Evolutionary conservation across 768 basidiomycete genomes (phyloP).

Genomic region (Butyriboletus loyo): DNA sequence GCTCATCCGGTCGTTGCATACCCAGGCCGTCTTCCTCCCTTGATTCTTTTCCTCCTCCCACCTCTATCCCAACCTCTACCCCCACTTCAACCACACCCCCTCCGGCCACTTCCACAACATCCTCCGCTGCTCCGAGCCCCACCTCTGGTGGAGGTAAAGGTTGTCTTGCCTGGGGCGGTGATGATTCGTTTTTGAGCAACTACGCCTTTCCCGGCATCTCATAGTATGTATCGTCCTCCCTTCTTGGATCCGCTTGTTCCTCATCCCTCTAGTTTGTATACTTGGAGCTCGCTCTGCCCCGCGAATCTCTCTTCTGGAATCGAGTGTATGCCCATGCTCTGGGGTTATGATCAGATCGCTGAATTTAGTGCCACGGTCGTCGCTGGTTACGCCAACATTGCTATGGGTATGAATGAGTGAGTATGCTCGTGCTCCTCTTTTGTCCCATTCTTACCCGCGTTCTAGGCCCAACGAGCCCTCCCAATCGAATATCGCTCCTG

Average conservation of each 20-base stretch:
- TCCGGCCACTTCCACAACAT: conserved; percentile 13
- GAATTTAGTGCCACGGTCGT: conserved; percentile 52
- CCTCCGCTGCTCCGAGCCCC: conserved; percentile 20
- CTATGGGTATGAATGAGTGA: conserved; percentile 75
- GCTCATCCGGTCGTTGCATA: conserved; percentile 54
- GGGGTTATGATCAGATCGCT: conserved; percentile 49
- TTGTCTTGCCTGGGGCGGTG: not conserved
- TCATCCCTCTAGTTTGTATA: conserved; percentile 45
- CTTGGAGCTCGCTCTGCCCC: conserved; percentile 57
- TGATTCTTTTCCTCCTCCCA: not conserved
- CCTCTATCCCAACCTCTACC: conserved; percentile 8
- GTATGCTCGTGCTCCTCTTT: conserved; percentile 16
- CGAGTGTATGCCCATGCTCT: conserved; percentile 61
- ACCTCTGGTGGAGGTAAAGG: too few relatives aligned
- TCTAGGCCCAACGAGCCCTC: conserved; percentile 61
- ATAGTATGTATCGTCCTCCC: conserved; percentile 34
- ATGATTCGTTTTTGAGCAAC: conserved; percentile 41
- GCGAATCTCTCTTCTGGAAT: conserved; percentile 36
- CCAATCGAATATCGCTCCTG: conserved; percentile 61
- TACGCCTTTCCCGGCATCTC: conserved; percentile 43
- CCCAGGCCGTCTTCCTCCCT: conserved; percentile 38
- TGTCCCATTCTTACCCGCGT: not conserved
- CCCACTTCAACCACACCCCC: not conserved
- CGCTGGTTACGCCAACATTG: conserved; percentile 48
- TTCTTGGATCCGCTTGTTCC: not conserved